Evolutionary conservation across 495 filamentous ascomycete genomes (phyloP).

Genomic region (Penicillium mononematosum): DNA sequence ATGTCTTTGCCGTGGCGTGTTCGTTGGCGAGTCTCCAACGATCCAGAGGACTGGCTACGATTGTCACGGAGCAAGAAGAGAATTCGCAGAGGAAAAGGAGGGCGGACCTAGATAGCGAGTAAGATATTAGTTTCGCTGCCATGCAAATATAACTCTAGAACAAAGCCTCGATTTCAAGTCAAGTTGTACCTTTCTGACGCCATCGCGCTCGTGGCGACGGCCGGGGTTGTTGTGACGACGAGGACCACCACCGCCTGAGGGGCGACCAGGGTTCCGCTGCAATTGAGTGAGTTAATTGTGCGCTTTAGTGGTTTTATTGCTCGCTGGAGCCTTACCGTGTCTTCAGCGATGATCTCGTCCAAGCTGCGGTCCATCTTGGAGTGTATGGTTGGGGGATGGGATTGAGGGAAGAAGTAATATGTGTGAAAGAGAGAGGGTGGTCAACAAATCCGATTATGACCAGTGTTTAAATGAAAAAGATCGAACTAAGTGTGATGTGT

Average conservation of each 20-base stretch:
- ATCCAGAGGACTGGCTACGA: conserved; percentile 36
- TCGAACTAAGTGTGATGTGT: conserved; percentile 8
- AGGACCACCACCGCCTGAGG: conserved; percentile 37
- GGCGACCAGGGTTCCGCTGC: conserved; percentile 38
- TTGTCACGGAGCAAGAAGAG: conserved; percentile 41
- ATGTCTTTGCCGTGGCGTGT: conserved; percentile 33
- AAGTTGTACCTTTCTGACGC: conserved; percentile 73
- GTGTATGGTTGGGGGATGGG: background rate
- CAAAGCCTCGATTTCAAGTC: background rate
- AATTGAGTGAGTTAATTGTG: conserved; percentile 15
- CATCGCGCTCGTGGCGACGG: conserved; percentile 61
- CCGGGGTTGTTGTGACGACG: conserved; percentile 59
- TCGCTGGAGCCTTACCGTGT: conserved; percentile 57
- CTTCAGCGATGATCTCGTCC: conserved; percentile 81
- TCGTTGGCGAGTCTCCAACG: conserved; percentile 33
- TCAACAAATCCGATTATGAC: background rate
- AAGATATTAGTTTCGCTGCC: background rate
- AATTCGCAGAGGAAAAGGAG: conserved; percentile 40
- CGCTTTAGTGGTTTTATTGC: background rate
- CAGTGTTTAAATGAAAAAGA: background rate
- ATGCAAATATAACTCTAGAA: background rate
- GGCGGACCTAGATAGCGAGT: conserved; percentile 35
- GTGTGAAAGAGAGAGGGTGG: background rate
- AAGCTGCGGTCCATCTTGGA: conserved; percentile 75
- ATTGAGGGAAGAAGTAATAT: conserved; percentile 5